These are phyloP conservation scores for Eleusine indica DNA, from an alignment of 176 grass and related monocot species.

Conservation along the genomic window DNA sequence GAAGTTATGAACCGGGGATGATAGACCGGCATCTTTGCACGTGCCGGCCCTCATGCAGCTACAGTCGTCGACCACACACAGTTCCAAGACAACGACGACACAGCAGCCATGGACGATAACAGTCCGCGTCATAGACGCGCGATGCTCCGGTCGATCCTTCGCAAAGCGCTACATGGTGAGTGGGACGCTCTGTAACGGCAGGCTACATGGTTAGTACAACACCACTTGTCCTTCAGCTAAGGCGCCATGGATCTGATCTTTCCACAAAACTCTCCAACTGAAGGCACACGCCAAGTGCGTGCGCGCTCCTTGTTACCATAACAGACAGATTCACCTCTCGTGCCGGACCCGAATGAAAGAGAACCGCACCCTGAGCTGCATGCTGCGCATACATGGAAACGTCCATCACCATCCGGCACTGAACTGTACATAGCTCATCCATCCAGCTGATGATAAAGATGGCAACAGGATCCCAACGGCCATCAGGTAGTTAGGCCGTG, in stretches of 20 bases:
- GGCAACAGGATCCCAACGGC: not conserved
- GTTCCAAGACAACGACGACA: not conserved
- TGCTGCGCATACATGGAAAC: not conserved
- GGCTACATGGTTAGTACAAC: too few relatives aligned
- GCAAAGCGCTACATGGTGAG: too few relatives aligned
- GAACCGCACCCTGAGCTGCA: not conserved
- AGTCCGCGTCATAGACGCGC: not conserved
- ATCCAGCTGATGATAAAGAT: not conserved
- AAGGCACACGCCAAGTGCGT: too few relatives aligned
- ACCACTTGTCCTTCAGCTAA: too few relatives aligned
- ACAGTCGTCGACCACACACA: not conserved
- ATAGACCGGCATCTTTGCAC: not conserved
- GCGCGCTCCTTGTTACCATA: not conserved
- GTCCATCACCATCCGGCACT: not conserved
- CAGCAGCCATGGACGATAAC: not conserved
- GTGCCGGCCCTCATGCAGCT: not conserved
- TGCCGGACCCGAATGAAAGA: not conserved
- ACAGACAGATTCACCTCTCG: not conserved
- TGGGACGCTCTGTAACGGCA: too few relatives aligned
- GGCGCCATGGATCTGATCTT: too few relatives aligned
- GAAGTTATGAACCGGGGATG: not conserved
- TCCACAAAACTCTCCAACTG: too few relatives aligned
- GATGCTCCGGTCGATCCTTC: too few relatives aligned
- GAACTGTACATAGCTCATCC: not conserved
- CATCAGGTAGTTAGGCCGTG: not conserved